Evolutionary conservation across 768 basidiomycete species (phyloP), one percentile per base, ranked within the genome.

Genomic region (Rhizopogon rudus): DNA sequence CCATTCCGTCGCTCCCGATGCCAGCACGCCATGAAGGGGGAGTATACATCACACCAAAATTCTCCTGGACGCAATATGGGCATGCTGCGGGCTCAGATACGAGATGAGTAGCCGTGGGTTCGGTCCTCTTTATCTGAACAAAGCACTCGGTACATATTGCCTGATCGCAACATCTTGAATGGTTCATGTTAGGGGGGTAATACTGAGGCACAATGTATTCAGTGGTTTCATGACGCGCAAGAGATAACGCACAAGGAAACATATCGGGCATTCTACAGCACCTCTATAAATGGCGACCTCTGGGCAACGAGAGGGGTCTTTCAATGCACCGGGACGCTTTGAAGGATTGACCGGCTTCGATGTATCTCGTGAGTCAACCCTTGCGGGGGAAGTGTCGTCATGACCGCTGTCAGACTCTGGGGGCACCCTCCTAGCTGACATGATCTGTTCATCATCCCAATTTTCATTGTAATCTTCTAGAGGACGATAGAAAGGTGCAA

Each of bases 101-200:
- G 57, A 98, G 78, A 72, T 98, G 95, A 0, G 94, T 98, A 6
- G 93, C 79, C 0, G 93, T 96, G 6, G 97, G 93, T 59, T 99
- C 97, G 37, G 82, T 84, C 53, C 97, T 88, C 76, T 98, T 98
- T 74, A 99, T 98, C 74, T 98, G 96, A 20, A 98, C 93, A 66
- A 99, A 98, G 68, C 97, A 99, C 73, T 99, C 97, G 39, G 97
- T 98, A 69, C 97, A 99, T 58, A 99, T 96, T 20, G 91, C 88
- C 63, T 99, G 97, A 77, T 96, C 95, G 69, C 97, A 99, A 69
- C 97, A 99, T 66, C 97, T 83, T 40, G 97, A 98, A 63, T 87
- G 88, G 67, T 98, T 98, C 72, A 98, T 97, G 72, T 98, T 96
- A 44, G 89, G 81, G 22, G 97, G 97, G 67, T 98, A 99, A 71